These are phyloP conservation scores for Fistulifera pelliculosa DNA, from an alignment of 108 stramenopile genomes.

Conservation along the genomic window DNA sequence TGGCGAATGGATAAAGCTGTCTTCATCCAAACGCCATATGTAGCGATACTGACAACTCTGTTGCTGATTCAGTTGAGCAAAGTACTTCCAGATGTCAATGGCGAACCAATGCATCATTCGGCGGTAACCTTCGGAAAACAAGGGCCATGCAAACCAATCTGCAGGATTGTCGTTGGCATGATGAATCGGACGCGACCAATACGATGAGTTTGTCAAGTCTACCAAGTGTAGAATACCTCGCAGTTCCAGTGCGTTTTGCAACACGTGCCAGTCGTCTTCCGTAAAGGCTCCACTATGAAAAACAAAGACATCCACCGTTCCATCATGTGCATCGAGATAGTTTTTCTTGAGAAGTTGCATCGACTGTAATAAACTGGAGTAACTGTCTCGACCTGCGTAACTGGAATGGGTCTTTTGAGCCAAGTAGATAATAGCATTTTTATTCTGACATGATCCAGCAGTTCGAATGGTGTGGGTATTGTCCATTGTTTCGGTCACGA, in stretches of 20 bases:
- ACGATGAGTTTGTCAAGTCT: conserved; percentile 22
- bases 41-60: conserved; percentile 41
- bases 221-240: conserved; percentile 20
- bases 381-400: conserved; percentile 32
- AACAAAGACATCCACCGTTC: conserved; percentile 35
- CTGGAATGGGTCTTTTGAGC: conserved; percentile 43
- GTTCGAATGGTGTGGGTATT: background rate
- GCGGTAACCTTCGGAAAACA: conserved; percentile 46
- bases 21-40: conserved; percentile 77
- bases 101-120: conserved; percentile 78
- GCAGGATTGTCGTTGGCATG: conserved; percentile 28
- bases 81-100: conserved; percentile 54
- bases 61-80: conserved; percentile 19
- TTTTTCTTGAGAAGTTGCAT: conserved; percentile 42
- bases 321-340: conserved; percentile 32
- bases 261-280: conserved; percentile 16
- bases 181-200: conserved; percentile 33
- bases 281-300: conserved; percentile 46
- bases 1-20: conserved; percentile 57
- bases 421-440: conserved; percentile 43
- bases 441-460: conserved; percentile 8
- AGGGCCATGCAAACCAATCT: conserved; percentile 27
- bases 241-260: conserved; percentile 14
- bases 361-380: conserved; percentile 26
- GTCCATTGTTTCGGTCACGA: background rate